Conservation (phyloP, 2,329 filamentous ascomycete species). For the Claviceps humidiphila region DNA sequence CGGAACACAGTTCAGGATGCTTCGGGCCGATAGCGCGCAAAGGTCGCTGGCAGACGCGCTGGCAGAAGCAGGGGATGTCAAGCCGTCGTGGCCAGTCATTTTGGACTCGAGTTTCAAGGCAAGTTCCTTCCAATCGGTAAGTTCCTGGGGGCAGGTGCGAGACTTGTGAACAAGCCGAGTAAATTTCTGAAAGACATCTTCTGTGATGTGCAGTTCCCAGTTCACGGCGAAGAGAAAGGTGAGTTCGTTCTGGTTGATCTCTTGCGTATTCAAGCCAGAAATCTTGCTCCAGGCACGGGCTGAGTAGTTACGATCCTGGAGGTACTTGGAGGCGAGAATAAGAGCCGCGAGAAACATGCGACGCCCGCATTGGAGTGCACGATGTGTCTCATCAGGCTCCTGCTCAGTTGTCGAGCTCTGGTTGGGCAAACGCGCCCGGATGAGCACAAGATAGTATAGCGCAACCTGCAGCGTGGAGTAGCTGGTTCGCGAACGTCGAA, state of each 20-base stretch:
- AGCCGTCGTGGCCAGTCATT: slow-evolving; percentile 43
- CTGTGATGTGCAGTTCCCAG: slow-evolving; percentile 90
- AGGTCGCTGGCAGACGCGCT: slow-evolving; percentile 20
- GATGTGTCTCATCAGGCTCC: slow-evolving; percentile 51
- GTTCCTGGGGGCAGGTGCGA: slow-evolving; percentile 28
- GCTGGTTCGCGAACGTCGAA: slow-evolving; percentile 86
- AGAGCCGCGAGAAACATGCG: slow-evolving; percentile 94
- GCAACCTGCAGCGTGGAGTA: slow-evolving; percentile 97
- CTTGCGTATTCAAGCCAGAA: slow-evolving; percentile 79
- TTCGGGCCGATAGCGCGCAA: slow-evolving; percentile 26
- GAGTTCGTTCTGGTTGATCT: slow-evolving; percentile 96
- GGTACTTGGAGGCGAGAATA: slow-evolving; percentile 92
- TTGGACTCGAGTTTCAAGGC: slow-evolving; percentile 43
- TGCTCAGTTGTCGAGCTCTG: slow-evolving; percentile 82
- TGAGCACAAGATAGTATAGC: slow-evolving; percentile 87
- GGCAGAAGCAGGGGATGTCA: slow-evolving; percentile 25
- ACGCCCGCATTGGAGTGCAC: slow-evolving; percentile 84
- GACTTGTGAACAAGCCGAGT: slow-evolving; percentile 68
- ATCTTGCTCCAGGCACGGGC: slow-evolving; percentile 98
- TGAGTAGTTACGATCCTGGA: slow-evolving; percentile 96
- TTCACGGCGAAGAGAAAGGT: slow-evolving; percentile 79
- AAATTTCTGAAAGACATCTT: slow-evolving; percentile 82
- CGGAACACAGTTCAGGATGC: slow-evolving; percentile 30
- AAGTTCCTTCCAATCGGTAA: slow-evolving; percentile 43
- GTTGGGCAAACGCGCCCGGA: slow-evolving; percentile 77